Percentiles rank a stretch among this genome's conserved stretches.
Conservation (phyloP, 2,329 filamentous ascomycete species). For the Microcyclospora pomicola region DNA sequence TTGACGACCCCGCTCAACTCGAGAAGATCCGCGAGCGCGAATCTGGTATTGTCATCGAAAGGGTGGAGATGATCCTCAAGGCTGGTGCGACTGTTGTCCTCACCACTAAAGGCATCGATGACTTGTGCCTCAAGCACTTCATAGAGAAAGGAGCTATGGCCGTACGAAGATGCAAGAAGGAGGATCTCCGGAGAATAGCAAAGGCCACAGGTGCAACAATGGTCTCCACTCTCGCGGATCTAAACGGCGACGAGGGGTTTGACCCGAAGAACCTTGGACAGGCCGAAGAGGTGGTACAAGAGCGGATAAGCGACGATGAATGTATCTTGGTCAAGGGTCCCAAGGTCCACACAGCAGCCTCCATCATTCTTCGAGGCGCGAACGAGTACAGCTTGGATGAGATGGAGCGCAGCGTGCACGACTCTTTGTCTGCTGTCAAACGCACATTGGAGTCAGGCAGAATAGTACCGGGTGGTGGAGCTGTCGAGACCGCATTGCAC, state of each 20-base stretch:
- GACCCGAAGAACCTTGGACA: conserved; percentile 78
- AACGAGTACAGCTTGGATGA: conserved; percentile 97
- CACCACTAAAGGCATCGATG: conserved; percentile 97
- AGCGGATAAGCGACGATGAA: conserved; percentile 97
- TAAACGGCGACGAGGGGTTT: conserved; percentile 96
- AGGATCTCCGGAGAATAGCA: conserved; percentile 88
- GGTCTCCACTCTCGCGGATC: conserved; percentile 81
- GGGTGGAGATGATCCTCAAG: conserved; percentile 95
- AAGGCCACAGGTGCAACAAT: conserved; percentile 90
- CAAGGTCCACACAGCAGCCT: conserved; percentile 85
- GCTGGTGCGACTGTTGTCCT: conserved; percentile 90
- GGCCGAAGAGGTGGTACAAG: conserved; percentile 93
- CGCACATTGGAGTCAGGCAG: conserved; percentile 90
- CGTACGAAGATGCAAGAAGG: conserved; percentile 94
- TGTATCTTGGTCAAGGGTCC: conserved; percentile 95
- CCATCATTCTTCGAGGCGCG: conserved; percentile 84
- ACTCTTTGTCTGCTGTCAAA: conserved; percentile 94
- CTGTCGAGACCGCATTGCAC: conserved; percentile 95
- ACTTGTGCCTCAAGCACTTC: conserved; percentile 86
- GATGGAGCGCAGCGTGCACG: conserved; percentile 97
- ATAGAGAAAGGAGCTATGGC: conserved; percentile 92
- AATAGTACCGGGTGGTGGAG: conserved; percentile 91
- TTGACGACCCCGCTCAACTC: conserved; percentile 91
- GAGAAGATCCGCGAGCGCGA: conserved; percentile 94
- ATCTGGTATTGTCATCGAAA: conserved; percentile 81